These are phyloP conservation scores for Podaxis sp. DNA, from an alignment of 768 basidiomycete species.

Conservation along the genomic window DNA sequence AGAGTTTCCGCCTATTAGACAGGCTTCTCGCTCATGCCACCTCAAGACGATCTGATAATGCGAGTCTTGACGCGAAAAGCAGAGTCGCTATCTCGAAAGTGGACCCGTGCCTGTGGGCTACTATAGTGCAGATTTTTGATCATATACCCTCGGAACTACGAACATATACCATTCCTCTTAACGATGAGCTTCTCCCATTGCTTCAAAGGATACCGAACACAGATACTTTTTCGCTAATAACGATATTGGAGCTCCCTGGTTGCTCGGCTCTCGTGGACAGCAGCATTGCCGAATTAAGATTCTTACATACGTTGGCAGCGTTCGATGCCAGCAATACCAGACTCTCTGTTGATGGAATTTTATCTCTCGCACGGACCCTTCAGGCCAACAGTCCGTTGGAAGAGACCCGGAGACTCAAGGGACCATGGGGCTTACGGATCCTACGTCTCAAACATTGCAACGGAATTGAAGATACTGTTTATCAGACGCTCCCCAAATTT, in stretches of 20 bases:
- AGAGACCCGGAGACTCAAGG: slow-evolving; percentile 26
- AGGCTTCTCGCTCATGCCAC: not conserved
- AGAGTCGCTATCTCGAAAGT: slow-evolving; percentile 33
- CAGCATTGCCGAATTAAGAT: slow-evolving; percentile 47
- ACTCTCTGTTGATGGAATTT: slow-evolving; percentile 54
- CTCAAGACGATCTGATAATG: not conserved
- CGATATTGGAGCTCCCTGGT: slow-evolving; percentile 57
- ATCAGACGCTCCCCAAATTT: slow-evolving; percentile 43
- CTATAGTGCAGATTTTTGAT: slow-evolving; percentile 59
- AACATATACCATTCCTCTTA: slow-evolving; percentile 48
- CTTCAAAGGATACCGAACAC: slow-evolving; percentile 59
- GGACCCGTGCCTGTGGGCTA: slow-evolving; percentile 64
- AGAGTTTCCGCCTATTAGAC: not conserved
- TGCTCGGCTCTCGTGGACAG: slow-evolving; percentile 61
- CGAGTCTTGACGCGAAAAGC: slow-evolving; percentile 23
- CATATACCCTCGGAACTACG: slow-evolving; percentile 45
- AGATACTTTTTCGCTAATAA: slow-evolving; percentile 59
- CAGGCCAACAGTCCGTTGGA: slow-evolving; percentile 29
- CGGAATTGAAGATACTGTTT: slow-evolving; percentile 44
- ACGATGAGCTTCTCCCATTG: slow-evolving; percentile 51
- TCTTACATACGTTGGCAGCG: slow-evolving; percentile 55
- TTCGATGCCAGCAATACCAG: slow-evolving; percentile 62
- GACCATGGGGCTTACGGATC: slow-evolving; percentile 60
- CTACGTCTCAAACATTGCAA: slow-evolving; percentile 56
- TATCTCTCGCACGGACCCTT: slow-evolving; percentile 50